Conservation (phyloP, 768 basidiomycete species). For the Coprinopsis sp. region DNA sequence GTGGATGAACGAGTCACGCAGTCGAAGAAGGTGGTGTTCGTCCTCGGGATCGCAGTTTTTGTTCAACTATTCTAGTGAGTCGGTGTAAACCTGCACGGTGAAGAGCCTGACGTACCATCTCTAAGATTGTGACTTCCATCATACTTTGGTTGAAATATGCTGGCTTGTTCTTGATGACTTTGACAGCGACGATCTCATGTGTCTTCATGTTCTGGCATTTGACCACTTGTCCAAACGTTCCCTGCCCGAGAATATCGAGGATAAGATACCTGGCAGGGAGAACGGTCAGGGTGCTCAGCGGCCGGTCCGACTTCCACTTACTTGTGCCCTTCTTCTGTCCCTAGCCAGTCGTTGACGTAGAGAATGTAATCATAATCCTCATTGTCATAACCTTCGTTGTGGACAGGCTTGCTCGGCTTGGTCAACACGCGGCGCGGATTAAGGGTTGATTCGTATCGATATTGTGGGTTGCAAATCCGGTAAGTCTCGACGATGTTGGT, state of each 20-base stretch:
- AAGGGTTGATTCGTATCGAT: constrained; percentile 90
- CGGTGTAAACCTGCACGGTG: constrained; percentile 1
- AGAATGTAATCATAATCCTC: constrained; percentile 99
- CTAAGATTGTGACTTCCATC: constrained; percentile 99
- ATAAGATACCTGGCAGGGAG: constrained; percentile 73
- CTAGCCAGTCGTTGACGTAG: constrained; percentile 98
- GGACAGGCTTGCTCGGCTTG: constrained; percentile 91
- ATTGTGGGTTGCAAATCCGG: constrained; percentile 89
- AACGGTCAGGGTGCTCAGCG: background rate
- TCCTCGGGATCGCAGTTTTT: constrained; percentile 90
- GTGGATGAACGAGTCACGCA: constrained; percentile 96
- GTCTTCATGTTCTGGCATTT: constrained; percentile 99
- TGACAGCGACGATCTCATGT: constrained; percentile 97
- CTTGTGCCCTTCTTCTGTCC: constrained; percentile 94
- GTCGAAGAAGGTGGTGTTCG: constrained; percentile 92
- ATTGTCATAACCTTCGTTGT: constrained; percentile 98
- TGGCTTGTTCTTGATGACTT: constrained; percentile 99
- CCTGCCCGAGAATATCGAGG: constrained; percentile 96
- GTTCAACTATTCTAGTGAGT: constrained; percentile 64
- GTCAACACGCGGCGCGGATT: constrained; percentile 96
- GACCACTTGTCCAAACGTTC: constrained; percentile 98
- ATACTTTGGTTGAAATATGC: constrained; percentile 99
- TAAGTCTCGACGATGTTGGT: constrained; percentile 87
- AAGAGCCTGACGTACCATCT: constrained; percentile 61
- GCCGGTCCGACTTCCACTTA: constrained; percentile 37